Conservation (phyloP, 177 flowering plant genomes). For the Vitis hybrid region DNA sequence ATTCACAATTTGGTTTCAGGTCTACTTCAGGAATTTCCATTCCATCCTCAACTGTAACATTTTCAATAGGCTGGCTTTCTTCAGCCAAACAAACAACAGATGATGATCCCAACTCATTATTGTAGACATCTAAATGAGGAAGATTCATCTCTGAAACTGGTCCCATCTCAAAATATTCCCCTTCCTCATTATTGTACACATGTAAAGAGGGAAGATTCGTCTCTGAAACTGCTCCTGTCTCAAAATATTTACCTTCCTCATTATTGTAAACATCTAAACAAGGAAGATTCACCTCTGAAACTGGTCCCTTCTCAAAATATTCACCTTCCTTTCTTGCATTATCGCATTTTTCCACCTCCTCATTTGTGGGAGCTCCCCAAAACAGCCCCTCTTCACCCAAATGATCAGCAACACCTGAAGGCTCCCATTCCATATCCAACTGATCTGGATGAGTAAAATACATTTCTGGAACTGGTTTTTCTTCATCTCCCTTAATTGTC, state of each 20-base stretch:
- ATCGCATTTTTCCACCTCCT: constrained; percentile 3
- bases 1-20: background rate
- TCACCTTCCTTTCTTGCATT: background rate
- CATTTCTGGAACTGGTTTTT: constrained; percentile 1
- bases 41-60: background rate
- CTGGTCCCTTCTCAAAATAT: background rate
- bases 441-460: background rate
- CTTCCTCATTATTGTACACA: background rate
- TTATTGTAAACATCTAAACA: background rate
- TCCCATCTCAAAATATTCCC: background rate
- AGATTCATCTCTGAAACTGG: constrained; percentile 1
- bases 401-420: background rate
- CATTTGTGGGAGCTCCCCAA: background rate
- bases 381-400: constrained; percentile 8
- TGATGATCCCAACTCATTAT: constrained; percentile 4
- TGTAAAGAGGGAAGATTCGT: constrained; percentile 1
- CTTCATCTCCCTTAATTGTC: constrained; percentile 2
- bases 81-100: constrained; percentile 5
- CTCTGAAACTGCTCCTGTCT: background rate
- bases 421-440: constrained; percentile 5
- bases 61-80: constrained; percentile 1
- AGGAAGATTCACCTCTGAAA: background rate
- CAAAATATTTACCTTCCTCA: constrained; percentile 3
- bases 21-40: background rate
- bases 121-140: background rate